Conservation (phyloP, 23 red algal species). For the Gracilaria gracilis region DNA sequence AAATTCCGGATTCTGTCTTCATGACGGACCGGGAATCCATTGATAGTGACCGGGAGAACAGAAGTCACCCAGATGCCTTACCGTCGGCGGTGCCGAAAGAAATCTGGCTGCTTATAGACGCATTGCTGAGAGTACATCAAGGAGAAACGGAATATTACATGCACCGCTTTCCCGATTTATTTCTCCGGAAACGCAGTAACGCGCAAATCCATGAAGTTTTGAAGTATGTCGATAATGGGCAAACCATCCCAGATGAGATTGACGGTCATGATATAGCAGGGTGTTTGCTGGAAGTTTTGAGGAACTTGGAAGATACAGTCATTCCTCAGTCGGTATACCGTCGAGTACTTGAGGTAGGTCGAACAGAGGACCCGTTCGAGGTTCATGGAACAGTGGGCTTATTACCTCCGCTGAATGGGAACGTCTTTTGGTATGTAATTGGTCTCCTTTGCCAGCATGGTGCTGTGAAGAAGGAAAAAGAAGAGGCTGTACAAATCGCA, state of each 20-base stretch:
- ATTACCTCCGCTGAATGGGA: constrained; percentile 56
- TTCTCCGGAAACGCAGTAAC: constrained; percentile 26
- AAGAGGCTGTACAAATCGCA: constrained; percentile 26
- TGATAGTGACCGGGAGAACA: constrained; percentile 1
- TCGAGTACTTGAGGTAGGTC: constrained; percentile 47
- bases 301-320: constrained; percentile 54
- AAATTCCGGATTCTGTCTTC: neutral
- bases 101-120: constrained; percentile 59
- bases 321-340: constrained; percentile 35
- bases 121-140: constrained; percentile 19
- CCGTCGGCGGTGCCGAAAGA: constrained; percentile 62
- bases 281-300: constrained; percentile 56
- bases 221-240: constrained; percentile 26
- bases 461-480: constrained; percentile 21
- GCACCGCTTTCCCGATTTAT: constrained; percentile 42
- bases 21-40: neutral
- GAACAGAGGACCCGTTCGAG: constrained; percentile 19
- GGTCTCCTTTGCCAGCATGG: constrained; percentile 36
- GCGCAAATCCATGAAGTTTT: constrained; percentile 21
- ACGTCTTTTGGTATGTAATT: constrained; percentile 70
- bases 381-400: constrained; percentile 23
- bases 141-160: constrained; percentile 23
- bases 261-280: constrained; percentile 51
- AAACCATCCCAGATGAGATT: constrained; percentile 45
- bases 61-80: constrained; percentile 39